Evolutionary conservation across 441 rosid species (phyloP).

Genomic region (Erysimum cheiri): DNA sequence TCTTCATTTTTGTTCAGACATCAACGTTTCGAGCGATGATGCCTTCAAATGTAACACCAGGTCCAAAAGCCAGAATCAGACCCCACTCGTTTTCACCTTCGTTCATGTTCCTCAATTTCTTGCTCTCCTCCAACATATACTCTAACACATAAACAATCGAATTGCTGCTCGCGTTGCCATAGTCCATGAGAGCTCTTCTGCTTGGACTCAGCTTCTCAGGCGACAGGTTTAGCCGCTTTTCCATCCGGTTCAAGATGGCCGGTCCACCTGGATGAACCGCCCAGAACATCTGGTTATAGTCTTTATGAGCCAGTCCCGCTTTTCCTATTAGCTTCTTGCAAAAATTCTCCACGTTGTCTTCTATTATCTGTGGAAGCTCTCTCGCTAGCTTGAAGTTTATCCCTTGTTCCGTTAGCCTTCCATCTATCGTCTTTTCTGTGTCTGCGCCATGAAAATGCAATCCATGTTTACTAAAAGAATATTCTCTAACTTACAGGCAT

Average conservation of each 20-base stretch:
- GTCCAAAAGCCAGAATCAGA: conserved; percentile 89
- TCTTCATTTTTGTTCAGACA: conserved; percentile 38
- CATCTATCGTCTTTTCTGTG: conserved; percentile 83
- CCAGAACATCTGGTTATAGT: conserved; percentile 87
- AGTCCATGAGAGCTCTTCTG: conserved; percentile 86
- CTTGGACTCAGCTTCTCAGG: conserved; percentile 85
- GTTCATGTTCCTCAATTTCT: conserved; percentile 47
- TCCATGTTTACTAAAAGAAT: background rate
- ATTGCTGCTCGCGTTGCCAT: conserved; percentile 94
- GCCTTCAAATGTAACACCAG: conserved; percentile 93
- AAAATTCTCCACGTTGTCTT: conserved; percentile 83
- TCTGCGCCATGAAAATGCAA: conserved; percentile 56
- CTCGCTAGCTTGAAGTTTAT: conserved; percentile 86
- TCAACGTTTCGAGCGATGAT: conserved; percentile 92
- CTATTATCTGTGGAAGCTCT: conserved; percentile 93
- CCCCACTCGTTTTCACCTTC: conserved; percentile 66
- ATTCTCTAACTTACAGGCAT: background rate
- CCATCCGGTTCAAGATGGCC: conserved; percentile 82
- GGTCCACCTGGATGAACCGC: conserved; percentile 99
- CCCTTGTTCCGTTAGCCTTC: conserved; percentile 85
- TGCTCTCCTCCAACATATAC: conserved; percentile 81
- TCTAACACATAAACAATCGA: conserved; percentile 89
- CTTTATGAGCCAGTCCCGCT: conserved; percentile 50
- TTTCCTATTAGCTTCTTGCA: conserved; percentile 64
- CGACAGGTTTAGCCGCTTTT: conserved; percentile 68